Evolutionary conservation across 2,329 filamentous ascomycete genomes (phyloP).

Genomic region (Neofusicoccum sp.): DNA sequence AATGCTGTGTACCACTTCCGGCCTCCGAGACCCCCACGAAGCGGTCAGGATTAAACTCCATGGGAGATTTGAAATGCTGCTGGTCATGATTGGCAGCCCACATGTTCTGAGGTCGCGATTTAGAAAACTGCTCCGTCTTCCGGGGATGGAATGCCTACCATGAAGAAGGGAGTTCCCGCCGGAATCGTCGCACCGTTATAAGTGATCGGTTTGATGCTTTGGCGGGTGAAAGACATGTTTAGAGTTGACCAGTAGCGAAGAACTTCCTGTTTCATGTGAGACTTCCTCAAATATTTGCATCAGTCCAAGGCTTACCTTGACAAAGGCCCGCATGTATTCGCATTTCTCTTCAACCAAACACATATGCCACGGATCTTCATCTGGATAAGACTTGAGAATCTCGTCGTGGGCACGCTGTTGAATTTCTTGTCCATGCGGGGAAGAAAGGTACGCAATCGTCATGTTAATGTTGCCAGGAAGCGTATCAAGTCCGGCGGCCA

Average conservation of each 20-base stretch:
- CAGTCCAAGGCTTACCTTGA: not conserved
- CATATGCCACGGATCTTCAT: slow-evolving; percentile 14
- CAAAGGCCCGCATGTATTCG: not conserved
- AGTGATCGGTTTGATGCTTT: not conserved
- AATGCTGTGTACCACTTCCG: slow-evolving; percentile 57
- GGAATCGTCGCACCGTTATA: slow-evolving; percentile 2
- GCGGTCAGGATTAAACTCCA: slow-evolving; percentile 17
- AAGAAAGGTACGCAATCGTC: slow-evolving; percentile 16
- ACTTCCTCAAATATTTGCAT: not conserved
- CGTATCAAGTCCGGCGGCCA: slow-evolving; percentile 17
- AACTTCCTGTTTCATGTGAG: not conserved
- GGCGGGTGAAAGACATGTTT: not conserved
- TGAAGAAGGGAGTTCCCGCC: not conserved
- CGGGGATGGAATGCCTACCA: not conserved
- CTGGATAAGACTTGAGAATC: slow-evolving; percentile 8
- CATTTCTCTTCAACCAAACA: slow-evolving; percentile 15
- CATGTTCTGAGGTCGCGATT: slow-evolving; percentile 39
- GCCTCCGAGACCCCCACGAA: slow-evolving; percentile 30
- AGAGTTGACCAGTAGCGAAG: slow-evolving; percentile 12
- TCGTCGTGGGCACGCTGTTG: slow-evolving; percentile 10
- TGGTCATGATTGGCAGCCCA: slow-evolving; percentile 17
- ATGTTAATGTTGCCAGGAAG: slow-evolving; percentile 16
- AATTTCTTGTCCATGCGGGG: slow-evolving; percentile 8
- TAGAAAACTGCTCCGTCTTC: not conserved
- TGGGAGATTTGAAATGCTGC: slow-evolving; percentile 7